Base-by-base conservation (phyloP, 2,329 filamentous ascomycete genomes). In the Aspergillus ibericus region DNA sequence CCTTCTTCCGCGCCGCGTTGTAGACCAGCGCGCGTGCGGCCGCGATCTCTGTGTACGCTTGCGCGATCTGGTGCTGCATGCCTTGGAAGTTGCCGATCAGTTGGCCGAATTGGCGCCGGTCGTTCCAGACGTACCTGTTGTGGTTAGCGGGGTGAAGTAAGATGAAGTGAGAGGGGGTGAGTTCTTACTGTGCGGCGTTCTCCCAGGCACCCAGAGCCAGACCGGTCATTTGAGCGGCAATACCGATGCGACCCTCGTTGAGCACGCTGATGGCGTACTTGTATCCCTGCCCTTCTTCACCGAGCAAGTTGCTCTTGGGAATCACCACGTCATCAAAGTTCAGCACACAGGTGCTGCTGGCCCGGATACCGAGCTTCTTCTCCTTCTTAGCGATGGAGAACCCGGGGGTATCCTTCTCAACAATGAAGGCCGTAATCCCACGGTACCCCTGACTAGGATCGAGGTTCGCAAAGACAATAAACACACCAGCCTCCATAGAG, bases 311-410 rank as follows among this genome's bases (percentile, higher is more conserved):
- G 71, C 88, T 90, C 77, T 88, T 88, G 61, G 95, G 92, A 38
- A 99, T 85, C 71, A 93, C 86, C 53, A 98, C 92, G 70, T 99
- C 95, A 78, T 99, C 95, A 69, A 99, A 96, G 83, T 91, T 98
- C 76, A 99, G 83, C 63, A 97, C 93, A 78, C 95, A 99, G 32
- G 95, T 99, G 80, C 91, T 96, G 80, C 91, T 96, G 55, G 95
- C 95, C 72, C 86, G 89, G 80, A 99, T 99, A 59, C 95, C 95
- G 50, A 99, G 88, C 83, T 99, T 99, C 89, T 98, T 98, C 83
- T 99, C 95, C 83, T 99, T 99, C 86, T 99, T 99, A 40, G 95
- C 92, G 71, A 99, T 96, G 61, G 86, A 88, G 82, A 99, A 97
- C 34, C 95, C 95, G 56, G 89, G 88, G 51, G 86, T 90, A 70